Base-by-base conservation (phyloP, 371 early-diverging fungal species). In the Blakeslea trispora region DNA sequence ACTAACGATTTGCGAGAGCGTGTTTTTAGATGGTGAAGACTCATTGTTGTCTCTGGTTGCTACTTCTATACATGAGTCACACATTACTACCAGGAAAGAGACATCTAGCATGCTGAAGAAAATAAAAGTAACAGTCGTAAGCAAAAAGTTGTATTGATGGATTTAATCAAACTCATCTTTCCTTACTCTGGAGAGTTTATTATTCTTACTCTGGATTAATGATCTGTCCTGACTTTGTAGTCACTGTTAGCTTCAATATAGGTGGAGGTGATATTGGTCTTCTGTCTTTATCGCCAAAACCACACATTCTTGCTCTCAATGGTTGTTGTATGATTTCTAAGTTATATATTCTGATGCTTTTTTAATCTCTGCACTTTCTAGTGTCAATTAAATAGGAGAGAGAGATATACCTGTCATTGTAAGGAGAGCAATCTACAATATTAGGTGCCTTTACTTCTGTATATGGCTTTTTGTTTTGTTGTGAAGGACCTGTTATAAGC, bases 301-400 rank as follows among this genome's bases (percentile, higher is more conserved):
- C 91, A 66, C 93, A 91, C 88, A 91, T 90, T 7, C 93, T 84
- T 9, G 91, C 91, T 18, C 91, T 76, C n/a, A 72, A 62, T 9
- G 94, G 92, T 47, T 90, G 89, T 62, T 92, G 92, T 10, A 81
- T 72, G 46, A 88, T 47, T 13, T 52, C 51, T 8, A 71, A 28
- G 19, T 56, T 35, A 51, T 59, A 69, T 15, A 55, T 41, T 45
- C 58, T 58, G 37, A 8, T 47, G 28, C n/a, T n/a, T n/a, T n/a
- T n/a, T n/a, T n/a, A n/a, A n/a, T n/a, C n/a, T n/a, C n/a, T n/a
- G n/a, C n/a, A n/a, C n/a, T 7, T 28, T 28, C 7, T 28, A 28
- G 28, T 37, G 11, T 6, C 3, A 13, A 37, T 37, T 2, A 13
- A 37, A 13, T 10, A 37, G 11, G 11, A 37, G 14, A 10, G 9